Evolutionary conservation across 2,329 filamentous ascomycete species (phyloP), one percentile per base, ranked within the genome.

Genomic region (Scleromitrula shiraiana): DNA sequence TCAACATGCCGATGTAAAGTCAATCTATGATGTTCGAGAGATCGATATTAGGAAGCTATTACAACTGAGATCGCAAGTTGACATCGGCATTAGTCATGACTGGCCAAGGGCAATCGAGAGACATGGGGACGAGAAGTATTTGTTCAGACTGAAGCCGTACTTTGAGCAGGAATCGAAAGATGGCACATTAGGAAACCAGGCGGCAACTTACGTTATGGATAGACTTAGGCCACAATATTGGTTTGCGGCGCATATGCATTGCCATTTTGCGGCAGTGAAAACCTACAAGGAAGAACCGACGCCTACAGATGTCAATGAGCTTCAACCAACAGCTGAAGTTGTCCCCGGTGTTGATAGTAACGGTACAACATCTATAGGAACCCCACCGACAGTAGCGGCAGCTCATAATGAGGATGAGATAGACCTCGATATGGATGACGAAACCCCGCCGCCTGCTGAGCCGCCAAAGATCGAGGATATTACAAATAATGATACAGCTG

Each of bases 221-320:
- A 77, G 86, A 24, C 67, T 98, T 44, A 76, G 88, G 44, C 93
- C 93, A 8, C 75, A 76, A 0, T 84, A 88, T 64, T 98, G 93
- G 93, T 96, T 97, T 64, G 84, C 86, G 30, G 93, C 90, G 2
- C 93, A 98, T 67, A 68, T 97, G 68, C 93, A 98, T 66, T 82
- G 85, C 70, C 94, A 91, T 62, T 97, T 85, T 63, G 68, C 83
- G 0, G 93, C 90, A 1, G 64, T 80, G 53, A 83, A 77, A 62
- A 69, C 54, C n/a, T 82, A 80, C 49, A 59, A 69, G 12, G 59
- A 62, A 22, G 57, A 59, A 20, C n/a, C 53, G 6, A 46, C 49
- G 19, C 46, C 54, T 20, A 35, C 51, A 17, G 39, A 26, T 15
- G n/a, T 40, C 26, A 46, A 46, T 6, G 19, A n/a, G n/a, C n/a